These are phyloP conservation scores for Colletotrichum paranaense DNA, from an alignment of 2,329 filamentous ascomycete genomes.

Conservation along the genomic window DNA sequence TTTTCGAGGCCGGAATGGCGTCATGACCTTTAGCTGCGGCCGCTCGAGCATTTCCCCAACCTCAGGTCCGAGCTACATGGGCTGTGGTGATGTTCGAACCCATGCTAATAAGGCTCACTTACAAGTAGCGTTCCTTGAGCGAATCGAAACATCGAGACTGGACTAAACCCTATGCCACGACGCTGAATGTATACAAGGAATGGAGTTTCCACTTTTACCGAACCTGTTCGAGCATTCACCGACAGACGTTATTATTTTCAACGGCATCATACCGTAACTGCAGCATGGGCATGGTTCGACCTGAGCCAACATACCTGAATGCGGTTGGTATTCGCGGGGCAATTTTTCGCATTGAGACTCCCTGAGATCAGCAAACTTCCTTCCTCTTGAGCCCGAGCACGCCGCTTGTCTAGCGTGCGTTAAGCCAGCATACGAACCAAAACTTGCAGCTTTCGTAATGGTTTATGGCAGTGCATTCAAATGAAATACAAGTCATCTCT, in stretches of 20 bases:
- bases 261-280: background rate
- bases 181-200: too few relatives aligned
- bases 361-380: background rate
- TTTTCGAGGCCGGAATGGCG: slow-evolving; percentile 9
- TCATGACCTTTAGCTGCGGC: slow-evolving; percentile 15
- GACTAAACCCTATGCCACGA: too few relatives aligned
- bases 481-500: too few relatives aligned
- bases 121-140: background rate
- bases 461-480: too few relatives aligned
- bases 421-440: too few relatives aligned
- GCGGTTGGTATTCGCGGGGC: too few relatives aligned
- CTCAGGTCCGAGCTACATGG: slow-evolving; percentile 19
- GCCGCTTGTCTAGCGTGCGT: background rate
- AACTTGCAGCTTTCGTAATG: too few relatives aligned
- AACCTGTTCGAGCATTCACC: too few relatives aligned
- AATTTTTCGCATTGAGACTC: background rate
- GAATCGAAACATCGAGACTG: too few relatives aligned
- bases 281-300: background rate
- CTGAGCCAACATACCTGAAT: too few relatives aligned
- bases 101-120: background rate
- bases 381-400: background rate
- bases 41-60: slow-evolving; percentile 30
- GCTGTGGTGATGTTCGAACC: background rate
- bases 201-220: too few relatives aligned
- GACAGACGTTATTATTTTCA: background rate